Base-by-base conservation (phyloP, 139 green algal species). In the Penium margaritaceum region DNA sequence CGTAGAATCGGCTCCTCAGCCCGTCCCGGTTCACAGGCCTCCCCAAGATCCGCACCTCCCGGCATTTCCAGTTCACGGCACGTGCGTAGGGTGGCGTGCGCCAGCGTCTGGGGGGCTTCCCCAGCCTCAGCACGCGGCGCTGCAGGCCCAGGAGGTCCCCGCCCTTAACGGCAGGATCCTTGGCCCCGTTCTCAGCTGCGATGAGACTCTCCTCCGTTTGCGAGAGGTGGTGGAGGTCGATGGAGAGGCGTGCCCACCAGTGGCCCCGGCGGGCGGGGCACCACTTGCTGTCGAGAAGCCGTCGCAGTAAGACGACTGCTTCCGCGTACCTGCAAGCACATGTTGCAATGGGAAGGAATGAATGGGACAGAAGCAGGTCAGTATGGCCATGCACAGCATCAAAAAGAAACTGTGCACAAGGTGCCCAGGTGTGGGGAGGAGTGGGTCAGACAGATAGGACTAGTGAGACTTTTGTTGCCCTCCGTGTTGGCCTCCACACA, bases 21-120 rank as follows among this genome's bases (percentile, higher is more conserved):
- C 74, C 74, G 4, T 51, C 27, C 6, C 66, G 27, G 41, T 80
- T 80, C 24, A 77, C 5, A 5, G 74, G 74, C 19, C 74, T 38
- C n/a, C 72, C 72, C 29, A 69, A 24, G 32, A 77, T 75, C 24
- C 55, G 30, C 24, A 51, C 41, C 41, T 51, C 41, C 9, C 41
- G 12, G 41, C 41, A 51, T 12, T 51, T 51, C 41, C 41, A 51
- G 9, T 64, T 64, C 9, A 69, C 12, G 9, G 35, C 9, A 9
- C n/a, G 17, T 12, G 64, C 35, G 44, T 72, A 75, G 34, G 21
- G 46, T 7, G 67, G 67, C 44, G 33, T 34, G 34, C 53, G 51
- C 67, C 67, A 75, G 14, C 67, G 51, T 15, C 67, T 30, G 34
- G 67, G 67, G 33, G 67, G 67, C 35, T 43, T 38, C 6, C 12